Percentiles rank a stretch among this genome's conserved stretches.
phyloP scores from a whole-genome alignment of 2,329 filamentous ascomycete species.

The Penicillium corylophilum region DNA sequence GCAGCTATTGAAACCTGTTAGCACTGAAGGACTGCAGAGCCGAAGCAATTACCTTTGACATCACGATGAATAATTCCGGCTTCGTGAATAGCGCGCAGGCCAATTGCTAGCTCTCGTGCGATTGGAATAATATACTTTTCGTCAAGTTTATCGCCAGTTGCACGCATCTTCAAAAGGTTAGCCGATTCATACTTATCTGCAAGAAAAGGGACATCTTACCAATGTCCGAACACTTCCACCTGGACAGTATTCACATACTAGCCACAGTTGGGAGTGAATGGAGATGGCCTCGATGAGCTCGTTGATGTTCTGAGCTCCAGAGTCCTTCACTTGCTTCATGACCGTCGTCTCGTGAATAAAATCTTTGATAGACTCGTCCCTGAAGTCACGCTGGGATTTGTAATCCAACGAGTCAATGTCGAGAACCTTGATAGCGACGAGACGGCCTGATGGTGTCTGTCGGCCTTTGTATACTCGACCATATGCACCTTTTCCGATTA shows the following conservation, averaged over 20 bases:
- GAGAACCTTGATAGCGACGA: slow-evolving; percentile 54
- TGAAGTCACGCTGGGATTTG: slow-evolving; percentile 45
- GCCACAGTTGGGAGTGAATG: slow-evolving; percentile 64
- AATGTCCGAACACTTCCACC: slow-evolving; percentile 65
- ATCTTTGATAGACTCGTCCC: slow-evolving; percentile 52
- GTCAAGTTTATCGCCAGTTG: slow-evolving; percentile 51
- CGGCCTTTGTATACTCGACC: slow-evolving; percentile 53
- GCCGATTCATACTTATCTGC: background rate
- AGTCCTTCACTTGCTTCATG: slow-evolving; percentile 61
- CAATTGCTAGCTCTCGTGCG: slow-evolving; percentile 62
- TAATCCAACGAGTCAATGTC: slow-evolving; percentile 53
- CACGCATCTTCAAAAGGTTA: slow-evolving; percentile 44
- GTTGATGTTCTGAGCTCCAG: slow-evolving; percentile 63
- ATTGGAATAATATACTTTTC: slow-evolving; percentile 65
- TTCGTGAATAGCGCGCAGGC: slow-evolving; percentile 62
- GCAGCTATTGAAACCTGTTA: slow-evolving; percentile 45
- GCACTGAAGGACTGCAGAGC: background rate
- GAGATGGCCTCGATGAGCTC: slow-evolving; percentile 63
- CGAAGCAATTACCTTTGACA: slow-evolving; percentile 54
- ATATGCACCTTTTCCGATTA: slow-evolving; percentile 53
- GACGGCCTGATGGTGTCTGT: slow-evolving; percentile 37
- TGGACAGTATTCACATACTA: slow-evolving; percentile 66
- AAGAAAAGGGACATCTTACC: slow-evolving; percentile 43
- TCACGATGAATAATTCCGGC: slow-evolving; percentile 66
- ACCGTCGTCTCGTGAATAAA: slow-evolving; percentile 64